Percentiles rank a stretch among this genome's conserved stretches.
These are phyloP conservation scores for Starmerella davenportii DNA, from an alignment of 805 yeast species.

Conservation along the genomic window DNA sequence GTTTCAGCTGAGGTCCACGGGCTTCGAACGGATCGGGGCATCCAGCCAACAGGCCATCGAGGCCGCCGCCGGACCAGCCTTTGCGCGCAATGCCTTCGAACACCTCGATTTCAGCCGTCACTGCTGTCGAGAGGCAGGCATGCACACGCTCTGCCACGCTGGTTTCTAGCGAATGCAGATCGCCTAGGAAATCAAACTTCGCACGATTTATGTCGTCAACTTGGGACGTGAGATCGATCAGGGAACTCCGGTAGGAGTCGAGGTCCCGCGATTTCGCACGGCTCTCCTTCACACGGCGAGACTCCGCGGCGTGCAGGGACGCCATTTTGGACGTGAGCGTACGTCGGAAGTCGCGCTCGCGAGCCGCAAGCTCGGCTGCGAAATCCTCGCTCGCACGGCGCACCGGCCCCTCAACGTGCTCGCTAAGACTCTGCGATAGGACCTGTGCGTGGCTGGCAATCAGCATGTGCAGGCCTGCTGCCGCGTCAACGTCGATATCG, in stretches of 20 bases:
- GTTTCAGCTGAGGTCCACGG: no score
- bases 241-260: slow-evolving; percentile 45
- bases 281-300: slow-evolving; percentile 39
- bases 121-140: slow-evolving; percentile 40
- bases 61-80: slow-evolving; percentile 77
- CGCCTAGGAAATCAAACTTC: slow-evolving; percentile 57
- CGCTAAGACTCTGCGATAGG: slow-evolving; percentile 37
- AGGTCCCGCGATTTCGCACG: slow-evolving; percentile 46
- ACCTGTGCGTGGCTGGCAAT: slow-evolving; percentile 64
- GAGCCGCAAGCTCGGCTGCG: slow-evolving; percentile 26
- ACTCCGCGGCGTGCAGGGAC: slow-evolving; percentile 41
- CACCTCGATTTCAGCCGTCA: slow-evolving; percentile 65
- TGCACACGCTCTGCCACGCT: slow-evolving; percentile 40
- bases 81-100: slow-evolving; percentile 66
- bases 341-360: slow-evolving; percentile 37
- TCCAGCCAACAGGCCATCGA: slow-evolving; percentile 45
- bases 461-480: slow-evolving; percentile 61
- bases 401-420: slow-evolving; percentile 40
- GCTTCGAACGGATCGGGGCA: slow-evolving; percentile 47
- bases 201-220: slow-evolving; percentile 62
- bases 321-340: slow-evolving; percentile 36
- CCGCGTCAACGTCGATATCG: slow-evolving; percentile 44
- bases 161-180: slow-evolving; percentile 43
- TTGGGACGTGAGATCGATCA: slow-evolving; percentile 50
- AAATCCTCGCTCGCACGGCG: slow-evolving; percentile 29